Conservation (phyloP, 1,284 basidiomycete species). For the Melampsora americana region DNA sequence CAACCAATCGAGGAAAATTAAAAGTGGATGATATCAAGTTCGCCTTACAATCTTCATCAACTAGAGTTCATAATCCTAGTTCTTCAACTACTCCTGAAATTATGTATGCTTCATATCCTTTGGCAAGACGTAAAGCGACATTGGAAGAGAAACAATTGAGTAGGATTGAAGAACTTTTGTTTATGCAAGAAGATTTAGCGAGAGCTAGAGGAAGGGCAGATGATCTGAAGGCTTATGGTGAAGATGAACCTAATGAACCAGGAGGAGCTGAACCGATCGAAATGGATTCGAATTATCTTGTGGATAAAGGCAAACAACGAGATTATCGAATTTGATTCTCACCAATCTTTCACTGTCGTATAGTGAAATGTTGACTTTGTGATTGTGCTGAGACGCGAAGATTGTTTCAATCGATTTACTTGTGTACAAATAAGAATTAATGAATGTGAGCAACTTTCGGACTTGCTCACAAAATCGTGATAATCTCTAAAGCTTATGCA, state of each 20-base stretch:
- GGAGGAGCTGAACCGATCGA: background rate
- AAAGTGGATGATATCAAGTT: slow-evolving; percentile 43
- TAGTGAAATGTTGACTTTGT: too few species aligned
- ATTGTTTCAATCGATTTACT: too few species aligned
- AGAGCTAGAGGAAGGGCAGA: slow-evolving; percentile 37
- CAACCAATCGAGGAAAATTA: slow-evolving; percentile 40
- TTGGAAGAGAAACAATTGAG: slow-evolving; percentile 40
- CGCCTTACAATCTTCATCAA: slow-evolving; percentile 23
- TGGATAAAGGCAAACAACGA: background rate
- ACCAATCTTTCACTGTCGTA: too few species aligned
- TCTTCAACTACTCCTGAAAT: background rate
- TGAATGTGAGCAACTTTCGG: too few species aligned
- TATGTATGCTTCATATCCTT: slow-evolving; percentile 22
- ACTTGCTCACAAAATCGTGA: too few species aligned
- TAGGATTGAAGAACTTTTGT: slow-evolving; percentile 40
- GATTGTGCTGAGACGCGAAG: too few species aligned
- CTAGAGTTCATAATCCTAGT: slow-evolving; percentile 27
- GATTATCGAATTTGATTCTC: background rate
- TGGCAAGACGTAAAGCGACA: slow-evolving; percentile 24
- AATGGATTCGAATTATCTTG: background rate
- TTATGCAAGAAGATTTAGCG: slow-evolving; percentile 43
- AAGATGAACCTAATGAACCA: slow-evolving; percentile 11
- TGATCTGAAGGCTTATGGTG: slow-evolving; percentile 41
- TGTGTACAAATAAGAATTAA: too few species aligned
- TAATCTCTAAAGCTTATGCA: too few species aligned